Evolutionary conservation across 345 rosid species (phyloP), one percentile per base, ranked within the genome.

Genomic region (Arabis hirsuta): DNA sequence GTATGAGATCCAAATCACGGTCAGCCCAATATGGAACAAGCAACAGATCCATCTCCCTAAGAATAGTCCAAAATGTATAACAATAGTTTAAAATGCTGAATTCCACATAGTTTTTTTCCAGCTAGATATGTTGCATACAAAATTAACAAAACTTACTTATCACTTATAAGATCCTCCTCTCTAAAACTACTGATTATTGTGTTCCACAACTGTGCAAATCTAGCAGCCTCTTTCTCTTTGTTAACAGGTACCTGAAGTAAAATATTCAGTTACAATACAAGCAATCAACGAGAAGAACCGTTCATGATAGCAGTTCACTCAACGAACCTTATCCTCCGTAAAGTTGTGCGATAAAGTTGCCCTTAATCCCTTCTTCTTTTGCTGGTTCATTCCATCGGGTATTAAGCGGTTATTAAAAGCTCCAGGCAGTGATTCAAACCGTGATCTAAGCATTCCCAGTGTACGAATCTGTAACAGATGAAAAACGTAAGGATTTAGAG

Each of bases 21-120:
- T 92, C 97, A 65, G 98, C 98, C 97, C 97, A 96, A 82, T 96
- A 96, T 57, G 99, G 99, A 81, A 96, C 98, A 81, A 96, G 98
- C 81, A 96, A 82, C 72, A 96, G 78, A 75, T 92, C 79, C 97
- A 86, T 96, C 83, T 96, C 99, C 94, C 99, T 96, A 81, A 72
- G 75, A 73, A 42, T 13, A 74, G 59, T 65, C n/a, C 55, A 53
- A 65, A 29, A 55, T 38, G 65, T 27, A 55, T n/a, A 53, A 26
- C 10, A 5, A 32, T n/a, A 60, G 44, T 67, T 14, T 39, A 42
- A 57, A 36, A 42, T 44, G 39, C 24, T 57, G 32, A 27, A 41
- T 32, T 43, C 43, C 55, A 46, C 24, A 16, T 36, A 39, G 55
- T 67, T 58, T 65, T 19, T 36, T 47, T 56, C 27, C 22, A 55